Conservation (phyloP, 768 basidiomycete species). For the Rhodotorula kratochvilovae region DNA sequence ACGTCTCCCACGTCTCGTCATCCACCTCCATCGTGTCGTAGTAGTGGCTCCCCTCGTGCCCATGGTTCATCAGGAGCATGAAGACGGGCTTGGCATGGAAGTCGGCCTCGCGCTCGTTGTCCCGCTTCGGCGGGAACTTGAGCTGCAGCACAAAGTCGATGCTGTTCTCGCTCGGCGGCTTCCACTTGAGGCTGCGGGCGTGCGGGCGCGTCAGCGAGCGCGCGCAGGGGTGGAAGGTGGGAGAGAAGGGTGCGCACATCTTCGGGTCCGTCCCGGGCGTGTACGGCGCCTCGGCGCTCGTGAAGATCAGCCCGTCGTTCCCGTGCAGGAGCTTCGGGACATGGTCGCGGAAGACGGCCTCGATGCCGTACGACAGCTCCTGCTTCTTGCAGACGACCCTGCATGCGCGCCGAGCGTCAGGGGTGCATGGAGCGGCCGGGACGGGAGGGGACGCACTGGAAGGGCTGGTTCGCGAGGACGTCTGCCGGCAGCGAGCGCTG, state of each 20-base stretch:
- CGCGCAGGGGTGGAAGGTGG: background rate
- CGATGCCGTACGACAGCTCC: constrained; percentile 77
- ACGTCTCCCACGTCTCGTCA: constrained; percentile 92
- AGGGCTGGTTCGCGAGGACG: constrained; percentile 63
- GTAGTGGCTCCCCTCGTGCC: constrained; percentile 63
- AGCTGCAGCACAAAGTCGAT: constrained; percentile 94
- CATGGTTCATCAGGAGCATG: constrained; percentile 74
- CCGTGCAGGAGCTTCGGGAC: constrained; percentile 83
- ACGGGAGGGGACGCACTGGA: constrained; percentile 61
- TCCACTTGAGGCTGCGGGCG: constrained; percentile 82
- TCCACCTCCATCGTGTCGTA: constrained; percentile 80
- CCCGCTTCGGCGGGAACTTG: constrained; percentile 71
- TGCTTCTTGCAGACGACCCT: constrained; percentile 87
- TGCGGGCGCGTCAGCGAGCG: background rate
- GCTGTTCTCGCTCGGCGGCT: constrained; percentile 94
- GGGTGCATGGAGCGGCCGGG: background rate
- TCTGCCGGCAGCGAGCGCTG: constrained; percentile 61
- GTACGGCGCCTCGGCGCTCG: constrained; percentile 79
- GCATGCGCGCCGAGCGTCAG: background rate
- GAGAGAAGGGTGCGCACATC: constrained; percentile 58
- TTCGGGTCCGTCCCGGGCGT: constrained; percentile 74
- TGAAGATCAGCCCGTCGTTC: constrained; percentile 95
- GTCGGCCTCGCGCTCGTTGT: constrained; percentile 63
- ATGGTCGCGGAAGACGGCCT: constrained; percentile 75
- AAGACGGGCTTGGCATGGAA: constrained; percentile 80